Base-by-base conservation (phyloP, 1,284 basidiomycete genomes). In the Psilocybe mexicana region DNA sequence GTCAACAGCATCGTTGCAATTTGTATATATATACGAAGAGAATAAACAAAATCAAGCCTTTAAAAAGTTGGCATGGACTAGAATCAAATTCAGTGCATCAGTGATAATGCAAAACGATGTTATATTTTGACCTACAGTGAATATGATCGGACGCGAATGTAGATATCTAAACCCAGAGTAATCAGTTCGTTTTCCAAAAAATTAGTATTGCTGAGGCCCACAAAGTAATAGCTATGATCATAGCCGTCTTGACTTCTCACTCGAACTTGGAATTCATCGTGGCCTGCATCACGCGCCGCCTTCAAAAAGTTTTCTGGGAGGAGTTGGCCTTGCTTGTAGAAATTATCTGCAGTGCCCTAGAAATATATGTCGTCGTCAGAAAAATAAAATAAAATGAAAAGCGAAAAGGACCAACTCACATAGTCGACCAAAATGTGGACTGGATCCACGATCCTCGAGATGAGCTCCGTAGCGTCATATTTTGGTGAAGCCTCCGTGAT, bases 161-260 rank as follows among this genome's bases (percentile, higher is more conserved):
- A 71, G 72, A 94, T 63, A 82, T 92, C 93, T 75, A 77, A 71
- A 72, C 1, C 12, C 26, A 18, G 33, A 42, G 5, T 36, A 12
- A 57, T 28, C 12, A 46, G 74, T 24, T 10, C 38, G 73, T 5
- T 77, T 52, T 76, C 72, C 60, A 79, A 69, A 44, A 79, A 61
- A 81, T 78, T 44, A 81, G 71, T 55, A 75, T 72, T 25, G 7
- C 23, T 70, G 72, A 56, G 3, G 82, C 92, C 72, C 68, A 94
- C 93, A 68, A 96, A 96, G 74, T 88, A 96, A 74, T 96, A 95
- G 60, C 85, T 87, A 74, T 98, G 96, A 71, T 99, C 96, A 70
- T 97, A 98, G 8, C 88, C 94, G 50, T 92, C 89, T 58, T 96
- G 93, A 62, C 85, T 80, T 61, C 92, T 81, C 18, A 98, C 87